Conservation (phyloP, 2,329 filamentous ascomycete species). For the Xylaria sp. region DNA sequence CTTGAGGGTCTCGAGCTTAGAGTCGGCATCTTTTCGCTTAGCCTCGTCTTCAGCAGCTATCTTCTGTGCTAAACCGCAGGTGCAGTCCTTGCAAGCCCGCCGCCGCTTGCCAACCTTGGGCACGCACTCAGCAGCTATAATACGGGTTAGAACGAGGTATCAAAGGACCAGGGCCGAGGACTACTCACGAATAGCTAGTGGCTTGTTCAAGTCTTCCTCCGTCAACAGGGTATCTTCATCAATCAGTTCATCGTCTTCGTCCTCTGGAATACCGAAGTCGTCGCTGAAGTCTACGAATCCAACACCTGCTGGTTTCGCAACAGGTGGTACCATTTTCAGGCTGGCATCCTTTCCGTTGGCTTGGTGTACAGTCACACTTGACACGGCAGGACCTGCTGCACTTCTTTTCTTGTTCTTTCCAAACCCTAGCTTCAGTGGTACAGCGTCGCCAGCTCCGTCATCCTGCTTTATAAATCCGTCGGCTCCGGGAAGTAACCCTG, state of each 20-base stretch:
- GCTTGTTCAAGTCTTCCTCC: slow-evolving; percentile 78
- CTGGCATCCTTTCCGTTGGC: slow-evolving; percentile 45
- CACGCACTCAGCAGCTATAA: slow-evolving; percentile 75
- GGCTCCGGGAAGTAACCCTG: slow-evolving; percentile 68
- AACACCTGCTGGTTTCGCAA: slow-evolving; percentile 57
- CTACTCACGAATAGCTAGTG: slow-evolving; percentile 77
- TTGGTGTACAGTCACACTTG: slow-evolving; percentile 37
- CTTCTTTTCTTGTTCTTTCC: slow-evolving; percentile 62
- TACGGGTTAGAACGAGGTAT: slow-evolving; percentile 28
- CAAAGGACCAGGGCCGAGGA: slow-evolving; percentile 1
- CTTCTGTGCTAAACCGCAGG: slow-evolving; percentile 85
- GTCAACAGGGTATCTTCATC: slow-evolving; percentile 87
- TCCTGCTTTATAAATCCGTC: slow-evolving; percentile 77
- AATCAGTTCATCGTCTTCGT: slow-evolving; percentile 79
- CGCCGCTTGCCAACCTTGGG: slow-evolving; percentile 87
- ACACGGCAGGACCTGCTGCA: slow-evolving; percentile 38
- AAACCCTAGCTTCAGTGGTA: slow-evolving; percentile 62
- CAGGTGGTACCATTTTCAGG: slow-evolving; percentile 39
- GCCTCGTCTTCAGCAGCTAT: slow-evolving; percentile 82
- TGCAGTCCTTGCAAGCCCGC: slow-evolving; percentile 96
- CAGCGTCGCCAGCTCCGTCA: slow-evolving; percentile 57
- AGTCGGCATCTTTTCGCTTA: slow-evolving; percentile 67
- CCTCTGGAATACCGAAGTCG: slow-evolving; percentile 61
- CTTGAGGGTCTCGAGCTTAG: slow-evolving; percentile 65
- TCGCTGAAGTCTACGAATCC: slow-evolving; percentile 71